A percentile compares a stretch with the other conserved stretches of the same genome.
Conservation (phyloP, 2,329 filamentous ascomycete species). For the Grosmannia clavigera region DNA sequence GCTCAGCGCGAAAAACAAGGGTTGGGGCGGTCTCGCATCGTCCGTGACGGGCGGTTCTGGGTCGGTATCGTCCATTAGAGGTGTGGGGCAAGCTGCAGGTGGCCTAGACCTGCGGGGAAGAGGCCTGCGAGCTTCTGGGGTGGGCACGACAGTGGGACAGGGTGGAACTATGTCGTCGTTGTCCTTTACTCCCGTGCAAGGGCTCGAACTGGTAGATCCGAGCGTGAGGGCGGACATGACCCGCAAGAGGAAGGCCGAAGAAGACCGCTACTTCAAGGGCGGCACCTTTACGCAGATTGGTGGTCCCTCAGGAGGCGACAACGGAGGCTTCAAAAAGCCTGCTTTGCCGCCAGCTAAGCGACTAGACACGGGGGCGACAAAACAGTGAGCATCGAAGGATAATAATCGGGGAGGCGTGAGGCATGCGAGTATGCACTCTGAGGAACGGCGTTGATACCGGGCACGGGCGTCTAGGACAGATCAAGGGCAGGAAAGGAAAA, state of each 20-base stretch:
- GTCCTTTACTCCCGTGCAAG: slow-evolving; percentile 89
- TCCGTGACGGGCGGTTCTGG: slow-evolving; percentile 53
- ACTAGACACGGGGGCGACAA: slow-evolving; percentile 49
- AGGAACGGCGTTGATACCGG: not conserved
- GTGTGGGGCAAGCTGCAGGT: slow-evolving; percentile 54
- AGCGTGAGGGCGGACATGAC: slow-evolving; percentile 79
- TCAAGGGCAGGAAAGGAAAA: not conserved
- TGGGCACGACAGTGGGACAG: slow-evolving; percentile 56
- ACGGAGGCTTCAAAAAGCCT: slow-evolving; percentile 67
- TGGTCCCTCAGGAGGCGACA: slow-evolving; percentile 24
- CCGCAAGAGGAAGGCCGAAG: slow-evolving; percentile 84
- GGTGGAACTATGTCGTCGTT: slow-evolving; percentile 75
- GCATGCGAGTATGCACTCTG: not conserved
- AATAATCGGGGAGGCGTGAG: not conserved
- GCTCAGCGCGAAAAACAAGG: slow-evolving; percentile 87
- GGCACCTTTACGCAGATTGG: slow-evolving; percentile 86
- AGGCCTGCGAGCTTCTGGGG: slow-evolving; percentile 69
- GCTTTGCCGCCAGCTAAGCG: slow-evolving; percentile 63
- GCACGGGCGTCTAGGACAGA: not conserved
- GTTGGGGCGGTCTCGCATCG: slow-evolving; percentile 60
- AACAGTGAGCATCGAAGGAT: slow-evolving; percentile 17
- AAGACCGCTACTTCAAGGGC: slow-evolving; percentile 92
- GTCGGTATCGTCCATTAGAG: slow-evolving; percentile 67
- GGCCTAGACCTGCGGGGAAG: slow-evolving; percentile 62
- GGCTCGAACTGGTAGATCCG: slow-evolving; percentile 87